phyloP scores from a whole-genome alignment of 768 basidiomycete species.

The Ramaria rubella region DNA sequence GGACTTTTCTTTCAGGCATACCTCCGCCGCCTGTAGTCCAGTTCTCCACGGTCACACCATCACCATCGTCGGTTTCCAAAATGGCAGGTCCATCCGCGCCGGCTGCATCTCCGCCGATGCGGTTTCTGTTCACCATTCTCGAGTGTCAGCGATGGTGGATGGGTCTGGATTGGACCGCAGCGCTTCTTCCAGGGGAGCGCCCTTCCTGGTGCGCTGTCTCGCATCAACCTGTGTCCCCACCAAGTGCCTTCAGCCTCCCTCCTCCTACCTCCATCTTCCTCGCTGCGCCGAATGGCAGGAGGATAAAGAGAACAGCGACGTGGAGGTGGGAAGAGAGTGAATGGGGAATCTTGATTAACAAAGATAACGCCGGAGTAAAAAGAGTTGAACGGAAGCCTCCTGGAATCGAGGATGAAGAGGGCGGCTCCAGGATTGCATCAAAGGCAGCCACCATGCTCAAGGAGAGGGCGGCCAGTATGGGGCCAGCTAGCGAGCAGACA shows the following conservation, averaged over 20 bases:
- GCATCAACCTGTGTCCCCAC: conserved; percentile 59
- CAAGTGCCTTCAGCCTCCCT: conserved; percentile 62
- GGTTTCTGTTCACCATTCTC: conserved; percentile 84
- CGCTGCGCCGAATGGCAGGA: conserved; percentile 28
- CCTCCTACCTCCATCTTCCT: conserved; percentile 54
- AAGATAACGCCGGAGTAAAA: conserved; percentile 44
- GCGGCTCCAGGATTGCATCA: conserved; percentile 35
- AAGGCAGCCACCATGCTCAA: conserved; percentile 46
- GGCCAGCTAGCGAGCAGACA: conserved; percentile 16
- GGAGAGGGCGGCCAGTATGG: conserved; percentile 31
- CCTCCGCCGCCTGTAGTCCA: conserved; percentile 44
- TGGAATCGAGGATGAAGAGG: conserved; percentile 37
- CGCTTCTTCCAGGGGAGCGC: conserved; percentile 81
- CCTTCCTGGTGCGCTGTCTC: conserved; percentile 73
- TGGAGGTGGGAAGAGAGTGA: conserved; percentile 93
- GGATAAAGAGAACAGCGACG: conserved; percentile 63
- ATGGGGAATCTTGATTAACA: conserved; percentile 69
- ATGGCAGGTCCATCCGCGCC: conserved; percentile 15
- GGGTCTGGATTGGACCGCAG: conserved; percentile 93
- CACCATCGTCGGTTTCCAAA: conserved; percentile 21
- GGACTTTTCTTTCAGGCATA: conserved; percentile 48
- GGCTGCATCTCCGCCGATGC: conserved; percentile 26
- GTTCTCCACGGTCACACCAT: conserved; percentile 29
- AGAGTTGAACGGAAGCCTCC: conserved; percentile 62
- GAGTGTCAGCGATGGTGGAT: conserved; percentile 99